Base-by-base conservation (phyloP, 768 basidiomycete species). In the Royoungia palumana region DNA sequence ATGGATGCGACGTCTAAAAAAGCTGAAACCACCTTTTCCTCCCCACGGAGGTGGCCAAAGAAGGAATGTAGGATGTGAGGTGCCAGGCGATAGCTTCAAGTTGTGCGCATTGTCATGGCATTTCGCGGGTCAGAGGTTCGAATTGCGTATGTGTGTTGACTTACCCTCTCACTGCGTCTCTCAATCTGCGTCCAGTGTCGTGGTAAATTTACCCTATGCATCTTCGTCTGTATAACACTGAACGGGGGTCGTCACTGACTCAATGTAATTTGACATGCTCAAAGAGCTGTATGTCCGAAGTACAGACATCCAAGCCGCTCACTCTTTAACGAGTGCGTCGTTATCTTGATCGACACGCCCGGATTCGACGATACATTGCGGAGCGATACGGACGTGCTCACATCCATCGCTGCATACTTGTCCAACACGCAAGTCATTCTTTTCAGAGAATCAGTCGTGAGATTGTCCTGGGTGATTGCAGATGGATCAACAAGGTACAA, bases 291-390 rank as follows among this genome's bases (percentile, higher is more conserved):
- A 82, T 80, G 0, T 66, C 59, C 34, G 64, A 65, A 6, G 73
- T 82, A 1, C 67, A 73, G 46, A 61, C 70, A 5, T 66, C 76
- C 2, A 55, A 63, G 11, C 66, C 76, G 2, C 78, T 81, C 53
- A n/a, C 50, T 68, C 32, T 55, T 79, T 19, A 72, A 77, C 27
- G 76, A 72, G 9, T 65, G 65, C 6, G 58, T 52, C 41, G 63
- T 82, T 38, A 74, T 68, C 6, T 63, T 83, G 28, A 72, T 83
- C 30, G 82, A 83, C 59, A 83, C 80, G 2, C 81, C 81, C 10
- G 81, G 81, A 10, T 82, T 82, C 56, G 79, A 82, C 54, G 79
- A 82, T 54, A 76, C 79, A 6, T 27, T 47, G 11, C 70, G 68
- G 35, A 75, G 70, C 47, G 79, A 80, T 47, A 71, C 72, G 1